Evolutionary conservation across 192 early-diverging fungal species (phyloP).

Genomic region (Linnemannia elongata): DNA sequence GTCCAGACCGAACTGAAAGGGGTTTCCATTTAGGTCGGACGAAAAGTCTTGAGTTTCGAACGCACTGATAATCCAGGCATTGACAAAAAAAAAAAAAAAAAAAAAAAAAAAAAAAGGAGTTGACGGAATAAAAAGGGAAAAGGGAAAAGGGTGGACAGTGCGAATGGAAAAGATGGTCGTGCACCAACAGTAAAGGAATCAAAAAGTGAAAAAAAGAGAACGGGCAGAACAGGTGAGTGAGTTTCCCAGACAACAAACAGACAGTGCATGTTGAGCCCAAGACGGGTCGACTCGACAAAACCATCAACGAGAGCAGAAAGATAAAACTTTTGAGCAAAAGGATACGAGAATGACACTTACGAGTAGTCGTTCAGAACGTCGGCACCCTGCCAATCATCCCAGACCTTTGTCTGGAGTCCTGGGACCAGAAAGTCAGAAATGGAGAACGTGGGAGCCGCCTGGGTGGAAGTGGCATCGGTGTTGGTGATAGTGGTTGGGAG

Average conservation of each 20-base stretch:
- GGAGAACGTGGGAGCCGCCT: slow-evolving; percentile 27
- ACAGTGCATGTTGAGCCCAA: slow-evolving; percentile 3
- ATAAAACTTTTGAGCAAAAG: neutral
- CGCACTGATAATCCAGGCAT: slow-evolving; percentile 1
- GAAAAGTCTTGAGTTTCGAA: slow-evolving; percentile 40
- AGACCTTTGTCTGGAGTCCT: slow-evolving; percentile 50
- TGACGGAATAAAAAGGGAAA: slow-evolving; percentile 3
- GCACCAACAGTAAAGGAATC: neutral
- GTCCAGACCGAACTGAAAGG: slow-evolving; percentile 32
- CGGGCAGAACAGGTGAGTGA: slow-evolving; percentile 15
- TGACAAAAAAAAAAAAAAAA: neutral
- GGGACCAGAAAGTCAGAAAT: slow-evolving; percentile 55
- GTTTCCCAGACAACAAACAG: slow-evolving; percentile 11
- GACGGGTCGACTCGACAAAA: neutral
- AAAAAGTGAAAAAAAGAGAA: neutral
- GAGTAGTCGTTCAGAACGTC: slow-evolving; percentile 39
- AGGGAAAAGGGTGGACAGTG: neutral
- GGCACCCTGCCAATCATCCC: slow-evolving; percentile 52
- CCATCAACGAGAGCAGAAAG: neutral
- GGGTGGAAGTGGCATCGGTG: slow-evolving; percentile 1
- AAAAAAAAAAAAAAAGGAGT: neutral
- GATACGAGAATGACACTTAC: slow-evolving; percentile 22
- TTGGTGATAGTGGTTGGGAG: neutral
- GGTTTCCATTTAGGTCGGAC: slow-evolving; percentile 19
- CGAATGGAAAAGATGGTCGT: slow-evolving; percentile 1